Percentiles rank a stretch among this genome's conserved stretches.
These are phyloP conservation scores for Reticulascus tulasneorum DNA, from an alignment of 2,329 filamentous ascomycete species.

Conservation along the genomic window DNA sequence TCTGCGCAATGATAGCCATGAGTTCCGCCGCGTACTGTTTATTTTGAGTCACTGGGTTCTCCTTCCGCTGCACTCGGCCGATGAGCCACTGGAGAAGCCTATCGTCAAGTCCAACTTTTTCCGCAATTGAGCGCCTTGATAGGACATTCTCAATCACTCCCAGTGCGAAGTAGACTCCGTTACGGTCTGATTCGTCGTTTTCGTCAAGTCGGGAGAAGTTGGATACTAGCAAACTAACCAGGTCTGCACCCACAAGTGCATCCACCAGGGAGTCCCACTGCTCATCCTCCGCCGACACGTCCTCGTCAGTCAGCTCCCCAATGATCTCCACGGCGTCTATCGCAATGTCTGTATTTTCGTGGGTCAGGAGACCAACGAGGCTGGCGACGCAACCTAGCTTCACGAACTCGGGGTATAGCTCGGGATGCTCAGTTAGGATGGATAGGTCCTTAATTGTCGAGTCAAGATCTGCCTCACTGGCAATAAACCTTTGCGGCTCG, in stretches of 20 bases:
- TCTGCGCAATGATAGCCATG: constrained; percentile 81
- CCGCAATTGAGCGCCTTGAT: constrained; percentile 63
- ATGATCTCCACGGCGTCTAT: constrained; percentile 89
- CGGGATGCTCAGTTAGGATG: constrained; percentile 80
- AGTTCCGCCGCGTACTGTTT: constrained; percentile 94
- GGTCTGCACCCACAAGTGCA: constrained; percentile 62
- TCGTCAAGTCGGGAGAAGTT: constrained; percentile 82
- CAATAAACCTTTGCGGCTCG: constrained; percentile 79
- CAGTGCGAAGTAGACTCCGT: constrained; percentile 82
- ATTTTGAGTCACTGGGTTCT: constrained; percentile 74
- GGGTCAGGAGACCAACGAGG: constrained; percentile 76
- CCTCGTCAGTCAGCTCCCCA: constrained; percentile 87
- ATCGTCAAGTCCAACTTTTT: constrained; percentile 67
- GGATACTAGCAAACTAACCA: constrained; percentile 69
- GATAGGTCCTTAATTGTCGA: constrained; percentile 81
- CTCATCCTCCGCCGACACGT: constrained; percentile 73
- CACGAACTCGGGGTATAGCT: constrained; percentile 77
- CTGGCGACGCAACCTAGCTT: constrained; percentile 68
- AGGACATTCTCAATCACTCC: constrained; percentile 82
- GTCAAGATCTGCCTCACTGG: constrained; percentile 83
- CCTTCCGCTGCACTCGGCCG: constrained; percentile 64
- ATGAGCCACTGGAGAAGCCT: constrained; percentile 74
- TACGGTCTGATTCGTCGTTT: constrained; percentile 64
- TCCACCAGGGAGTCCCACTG: constrained; percentile 78
- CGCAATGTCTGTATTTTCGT: constrained; percentile 96